Base-by-base conservation (phyloP, 2,329 filamentous ascomycete genomes). In the Lecanosticta acicola region DNA sequence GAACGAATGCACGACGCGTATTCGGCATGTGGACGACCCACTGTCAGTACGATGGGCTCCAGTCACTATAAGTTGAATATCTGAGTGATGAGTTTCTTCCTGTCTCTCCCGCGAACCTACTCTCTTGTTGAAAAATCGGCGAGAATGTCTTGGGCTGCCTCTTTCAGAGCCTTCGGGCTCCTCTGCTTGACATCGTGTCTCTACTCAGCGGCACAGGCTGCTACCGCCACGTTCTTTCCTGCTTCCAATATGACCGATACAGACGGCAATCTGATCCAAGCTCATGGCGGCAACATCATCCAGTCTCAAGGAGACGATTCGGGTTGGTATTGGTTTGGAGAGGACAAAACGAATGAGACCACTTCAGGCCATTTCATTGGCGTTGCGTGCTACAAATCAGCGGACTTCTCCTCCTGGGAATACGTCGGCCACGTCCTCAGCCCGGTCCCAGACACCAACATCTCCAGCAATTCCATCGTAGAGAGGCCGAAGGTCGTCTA, bases 401-500 rank as follows among this genome's bases (percentile, higher is more conserved):
- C 69, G 10, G 71, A 85, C 61, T 71, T 85, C 0, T 75, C 83
- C 0, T 72, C 81, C 53, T 85, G 83, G 83, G 77, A 68, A 0
- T 80, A 78, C 46, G 77, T 75, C 26, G 77, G 77, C 10, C 75
- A 79, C 0, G 68, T 85, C 0, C 68, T 86, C 1, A 77, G 76
- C 0, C 71, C 70, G 0, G 73, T 75, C 3, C 51, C 62, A 5
- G 48, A 43, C 11, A 58, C 58, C 9, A 57, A 58, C 43, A 60
- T 60, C 42, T 58, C 56, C n/a, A 34, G 32, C 32, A 72, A 72
- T 50, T 74, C 81, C 2, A 72, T 85, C 9, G 76, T 85, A 2
- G 82, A 85, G 63, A 68, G 83, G 16, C 83, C 83, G 2, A 85
- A 85, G 64, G 75, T 85, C 3, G 74, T 85, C 3, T 84, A 78